Evolutionary conservation across 331 rosid species (phyloP).

Genomic region (Telfairia occidentalis): DNA sequence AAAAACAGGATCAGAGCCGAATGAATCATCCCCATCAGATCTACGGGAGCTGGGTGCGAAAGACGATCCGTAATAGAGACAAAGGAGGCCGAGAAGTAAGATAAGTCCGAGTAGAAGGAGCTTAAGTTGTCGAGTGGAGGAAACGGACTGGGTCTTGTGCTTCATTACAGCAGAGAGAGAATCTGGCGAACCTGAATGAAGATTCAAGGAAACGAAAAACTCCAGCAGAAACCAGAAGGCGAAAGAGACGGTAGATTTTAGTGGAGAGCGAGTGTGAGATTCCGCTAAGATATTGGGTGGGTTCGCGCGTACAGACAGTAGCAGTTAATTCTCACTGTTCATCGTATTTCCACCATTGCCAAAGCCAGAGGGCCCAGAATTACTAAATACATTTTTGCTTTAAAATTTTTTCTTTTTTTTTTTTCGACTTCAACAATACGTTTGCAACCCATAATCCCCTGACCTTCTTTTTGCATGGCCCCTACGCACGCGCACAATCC

Average conservation of each 20-base stretch:
- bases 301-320: neutral
- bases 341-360: too few species aligned
- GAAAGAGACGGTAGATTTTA: neutral
- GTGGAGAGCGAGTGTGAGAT: neutral
- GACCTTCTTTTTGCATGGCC: too few species aligned
- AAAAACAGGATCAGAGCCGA: conserved; percentile 20
- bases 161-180: conserved; percentile 20
- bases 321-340: too few species aligned
- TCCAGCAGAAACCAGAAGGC: neutral
- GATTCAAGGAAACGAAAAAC: neutral
- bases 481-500: too few species aligned
- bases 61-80: conserved; percentile 36
- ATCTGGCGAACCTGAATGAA: neutral
- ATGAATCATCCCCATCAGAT: conserved; percentile 20
- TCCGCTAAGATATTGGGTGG: neutral
- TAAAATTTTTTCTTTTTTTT: too few species aligned
- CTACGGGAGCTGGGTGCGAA: conserved; percentile 44
- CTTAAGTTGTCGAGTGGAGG: conserved; percentile 20
- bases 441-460: too few species aligned
- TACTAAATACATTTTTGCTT: too few species aligned
- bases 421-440: too few species aligned
- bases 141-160: conserved; percentile 22
- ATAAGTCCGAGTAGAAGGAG: conserved; percentile 21
- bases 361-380: too few species aligned
- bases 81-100: conserved; percentile 26